These are phyloP conservation scores for Penicillium flavigenum DNA, from an alignment of 495 filamentous ascomycete species.

Conservation along the genomic window DNA sequence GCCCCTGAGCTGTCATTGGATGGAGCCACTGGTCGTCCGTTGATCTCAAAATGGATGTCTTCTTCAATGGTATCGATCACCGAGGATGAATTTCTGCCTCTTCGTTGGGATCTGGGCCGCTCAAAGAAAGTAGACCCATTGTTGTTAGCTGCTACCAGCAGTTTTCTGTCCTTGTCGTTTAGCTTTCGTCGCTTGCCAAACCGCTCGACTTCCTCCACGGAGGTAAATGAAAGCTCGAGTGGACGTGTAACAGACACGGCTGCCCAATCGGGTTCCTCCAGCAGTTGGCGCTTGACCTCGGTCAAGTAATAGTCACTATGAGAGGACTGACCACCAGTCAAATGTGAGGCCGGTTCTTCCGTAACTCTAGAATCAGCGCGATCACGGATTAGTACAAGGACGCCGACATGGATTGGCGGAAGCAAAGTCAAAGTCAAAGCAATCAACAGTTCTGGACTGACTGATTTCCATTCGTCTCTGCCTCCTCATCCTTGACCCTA, in stretches of 20 bases:
- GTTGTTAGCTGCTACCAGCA: constrained; percentile 21
- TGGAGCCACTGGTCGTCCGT: constrained; percentile 20
- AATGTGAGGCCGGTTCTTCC: background rate
- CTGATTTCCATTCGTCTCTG: constrained; percentile 11
- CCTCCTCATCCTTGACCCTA: constrained; percentile 5
- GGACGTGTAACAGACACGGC: constrained; percentile 35
- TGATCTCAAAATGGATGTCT: constrained; percentile 31
- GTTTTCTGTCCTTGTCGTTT: constrained; percentile 32
- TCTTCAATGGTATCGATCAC: constrained; percentile 15
- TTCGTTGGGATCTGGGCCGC: background rate
- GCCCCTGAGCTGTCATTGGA: constrained; percentile 5
- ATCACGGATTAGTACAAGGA: constrained; percentile 12
- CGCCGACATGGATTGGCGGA: background rate
- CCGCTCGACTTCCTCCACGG: constrained; percentile 28
- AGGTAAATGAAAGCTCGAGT: constrained; percentile 33
- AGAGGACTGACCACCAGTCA: background rate
- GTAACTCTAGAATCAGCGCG: background rate
- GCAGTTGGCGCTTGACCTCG: constrained; percentile 33
- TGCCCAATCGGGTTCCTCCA: constrained; percentile 40
- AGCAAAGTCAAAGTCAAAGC: background rate
- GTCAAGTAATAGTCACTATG: constrained; percentile 19
- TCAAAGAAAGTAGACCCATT: constrained; percentile 2
- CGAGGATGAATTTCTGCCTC: constrained; percentile 6
- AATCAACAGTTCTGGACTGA: constrained; percentile 20
- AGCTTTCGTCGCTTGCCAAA: constrained; percentile 44